These are phyloP conservation scores for Lenzites betulinus DNA, from an alignment of 768 basidiomycete genomes.

Conservation along the genomic window DNA sequence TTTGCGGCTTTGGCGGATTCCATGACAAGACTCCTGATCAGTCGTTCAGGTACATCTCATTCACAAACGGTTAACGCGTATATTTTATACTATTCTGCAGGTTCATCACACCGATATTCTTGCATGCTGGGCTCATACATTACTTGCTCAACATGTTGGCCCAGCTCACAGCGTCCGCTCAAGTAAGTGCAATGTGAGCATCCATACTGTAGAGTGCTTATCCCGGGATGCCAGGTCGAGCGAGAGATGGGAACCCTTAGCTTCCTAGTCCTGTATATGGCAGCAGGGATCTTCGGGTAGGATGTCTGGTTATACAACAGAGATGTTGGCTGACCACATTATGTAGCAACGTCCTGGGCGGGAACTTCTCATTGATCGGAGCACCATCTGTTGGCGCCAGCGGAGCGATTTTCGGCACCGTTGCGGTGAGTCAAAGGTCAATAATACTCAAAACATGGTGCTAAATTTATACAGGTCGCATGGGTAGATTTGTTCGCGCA, in stretches of 20 bases:
- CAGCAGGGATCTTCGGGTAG: slow-evolving; percentile 92
- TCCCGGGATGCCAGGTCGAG: slow-evolving; percentile 59
- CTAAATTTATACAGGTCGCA: slow-evolving; percentile 48
- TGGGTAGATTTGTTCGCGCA: slow-evolving; percentile 92
- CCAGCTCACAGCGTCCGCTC: slow-evolving; percentile 76
- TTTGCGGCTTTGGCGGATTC: slow-evolving; percentile 90
- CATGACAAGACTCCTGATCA: slow-evolving; percentile 49
- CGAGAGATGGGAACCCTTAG: slow-evolving; percentile 88
- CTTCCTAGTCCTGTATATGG: slow-evolving; percentile 84
- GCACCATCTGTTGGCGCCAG: slow-evolving; percentile 89
- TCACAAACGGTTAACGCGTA: too few relatives aligned
- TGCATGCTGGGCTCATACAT: slow-evolving; percentile 97
- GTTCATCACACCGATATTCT: slow-evolving; percentile 86
- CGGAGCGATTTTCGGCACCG: slow-evolving; percentile 89
- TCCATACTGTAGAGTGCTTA: slow-evolving; percentile 8
- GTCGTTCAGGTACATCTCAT: slow-evolving; percentile 48
- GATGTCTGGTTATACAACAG: slow-evolving; percentile 4
- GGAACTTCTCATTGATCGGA: slow-evolving; percentile 90
- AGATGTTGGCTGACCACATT: not conserved
- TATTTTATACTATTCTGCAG: slow-evolving; percentile 10
- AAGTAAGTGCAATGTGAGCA: slow-evolving; percentile 44
- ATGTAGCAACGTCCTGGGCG: slow-evolving; percentile 82
- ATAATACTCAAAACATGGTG: not conserved
- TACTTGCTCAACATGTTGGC: slow-evolving; percentile 88
- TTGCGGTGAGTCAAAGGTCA: slow-evolving; percentile 53